Evolutionary conservation across 805 yeast genomes (phyloP), one percentile per base, ranked within the genome.

Genomic region (Barnettozyma salicaria): DNA sequence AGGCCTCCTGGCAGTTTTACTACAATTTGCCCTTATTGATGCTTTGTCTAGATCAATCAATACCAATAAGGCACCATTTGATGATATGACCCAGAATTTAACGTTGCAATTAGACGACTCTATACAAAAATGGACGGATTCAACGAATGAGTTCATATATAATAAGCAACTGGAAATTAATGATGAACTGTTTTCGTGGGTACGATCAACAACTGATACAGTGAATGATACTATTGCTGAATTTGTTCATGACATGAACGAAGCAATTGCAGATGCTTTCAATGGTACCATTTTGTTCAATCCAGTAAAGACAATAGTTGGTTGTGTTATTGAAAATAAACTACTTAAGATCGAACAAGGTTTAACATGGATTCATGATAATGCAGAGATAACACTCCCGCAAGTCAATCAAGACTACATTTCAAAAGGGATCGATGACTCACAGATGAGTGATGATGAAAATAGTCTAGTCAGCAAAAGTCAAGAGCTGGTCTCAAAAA

Each of bases 271-370:
- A 20, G 65, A 68, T 7, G 67, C 78, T 0, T 88, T 92, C 59
- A 76, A 78, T 5, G 68, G 68, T 3, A 86, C 97, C 0, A 72
- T 82, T 1, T 60, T 90, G 9, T 73, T 77, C 32, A 55, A 55
- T 1, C 83, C 94, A 0, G 67, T 87, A 31, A 67, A 70, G 20
- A 69, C 80, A 0, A 76, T 87, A 0, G 82, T 89, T 4, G 76
- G 79, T 22, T 90, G 98, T 61, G 74, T 85, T 3, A 65, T 92
- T 26, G 90, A 85, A 13, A 66, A 80, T 33, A 92, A 90, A 50
- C 56, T 90, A 6, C 67, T 66, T 11, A 66, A 70, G 17, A 64
- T 87, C 3, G 83, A 83, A 44, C 53, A 72, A 21, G 97, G 94
- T 0, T 59, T 89, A 37, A 71, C 78, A 2, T 92, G 97, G 97